These are phyloP conservation scores for Daedaleopsis sinensis DNA, from an alignment of 768 basidiomycete genomes.

Conservation along the genomic window DNA sequence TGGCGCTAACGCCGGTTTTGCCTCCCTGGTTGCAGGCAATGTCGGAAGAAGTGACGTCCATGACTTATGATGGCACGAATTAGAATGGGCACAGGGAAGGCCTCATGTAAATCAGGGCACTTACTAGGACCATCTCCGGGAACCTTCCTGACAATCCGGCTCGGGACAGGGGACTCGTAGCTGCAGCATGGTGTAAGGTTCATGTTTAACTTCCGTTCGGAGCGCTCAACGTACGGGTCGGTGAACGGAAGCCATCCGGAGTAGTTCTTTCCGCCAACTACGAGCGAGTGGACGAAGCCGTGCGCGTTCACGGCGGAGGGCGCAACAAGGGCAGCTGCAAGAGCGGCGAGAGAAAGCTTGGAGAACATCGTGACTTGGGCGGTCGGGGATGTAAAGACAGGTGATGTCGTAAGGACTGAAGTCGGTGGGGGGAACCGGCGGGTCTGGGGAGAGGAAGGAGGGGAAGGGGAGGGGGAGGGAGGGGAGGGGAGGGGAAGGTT, in stretches of 20 bases:
- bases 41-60: conserved; percentile 36
- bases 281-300: conserved; percentile 26
- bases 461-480: conserved; percentile 7
- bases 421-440: conserved; percentile 6
- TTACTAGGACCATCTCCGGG: conserved; percentile 34
- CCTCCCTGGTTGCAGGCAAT: conserved; percentile 49
- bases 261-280: conserved; percentile 25
- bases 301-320: conserved; percentile 27
- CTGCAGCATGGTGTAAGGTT: conserved; percentile 10
- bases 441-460: conserved; percentile 8
- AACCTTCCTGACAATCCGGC: conserved; percentile 33
- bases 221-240: conserved; percentile 28
- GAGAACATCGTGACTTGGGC: conserved; percentile 16
- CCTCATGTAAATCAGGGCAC: conserved; percentile 2
- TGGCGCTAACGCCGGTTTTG: conserved; percentile 31
- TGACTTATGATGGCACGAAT: conserved; percentile 12
- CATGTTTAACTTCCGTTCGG: neutral
- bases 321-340: conserved; percentile 12
- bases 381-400: conserved; percentile 11
- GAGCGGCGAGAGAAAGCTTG: conserved; percentile 6
- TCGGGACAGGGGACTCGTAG: conserved; percentile 27
- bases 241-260: conserved; percentile 30
- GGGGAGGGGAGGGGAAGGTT: conserved; percentile 8
- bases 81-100: neutral
- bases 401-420: conserved; percentile 21